These are phyloP conservation scores for Sugiyamaella floridensis DNA, from an alignment of 805 yeast genomes.

Conservation along the genomic window DNA sequence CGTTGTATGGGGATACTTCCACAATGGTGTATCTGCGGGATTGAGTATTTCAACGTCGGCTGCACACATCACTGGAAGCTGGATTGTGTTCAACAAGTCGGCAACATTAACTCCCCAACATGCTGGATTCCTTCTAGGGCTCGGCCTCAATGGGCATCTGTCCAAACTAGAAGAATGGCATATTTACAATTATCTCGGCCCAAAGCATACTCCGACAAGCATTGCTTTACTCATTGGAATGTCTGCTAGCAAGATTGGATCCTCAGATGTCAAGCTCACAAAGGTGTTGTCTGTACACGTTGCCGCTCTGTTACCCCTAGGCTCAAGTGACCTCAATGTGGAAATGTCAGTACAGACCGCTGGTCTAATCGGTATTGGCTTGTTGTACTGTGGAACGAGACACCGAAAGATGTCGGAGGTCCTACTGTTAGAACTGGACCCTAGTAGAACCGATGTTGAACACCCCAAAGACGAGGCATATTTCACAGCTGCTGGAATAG, in stretches of 20 bases:
- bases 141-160: conserved; percentile 88
- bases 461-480: conserved; percentile 59
- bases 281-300: conserved; percentile 91
- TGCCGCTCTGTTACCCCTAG: conserved; percentile 82
- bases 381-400: conserved; percentile 68
- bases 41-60: conserved; percentile 63
- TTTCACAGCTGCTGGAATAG: conserved; percentile 78
- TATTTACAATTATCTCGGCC: conserved; percentile 84
- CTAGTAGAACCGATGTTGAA: conserved; percentile 33
- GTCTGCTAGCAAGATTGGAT: conserved; percentile 79
- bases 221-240: conserved; percentile 84
- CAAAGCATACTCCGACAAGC: conserved; percentile 77
- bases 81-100: conserved; percentile 82
- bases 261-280: conserved; percentile 80
- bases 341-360: conserved; percentile 81
- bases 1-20: conserved; percentile 80
- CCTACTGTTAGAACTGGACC: conserved; percentile 54
- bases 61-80: conserved; percentile 71
- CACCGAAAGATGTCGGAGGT: conserved; percentile 84
- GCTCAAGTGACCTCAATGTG: conserved; percentile 85
- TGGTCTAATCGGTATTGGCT: conserved; percentile 83
- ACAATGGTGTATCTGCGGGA: conserved; percentile 87
- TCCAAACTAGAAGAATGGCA: conserved; percentile 90
- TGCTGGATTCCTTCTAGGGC: conserved; percentile 89
- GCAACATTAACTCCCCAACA: conserved; percentile 68